Evolutionary conservation across 2,329 filamentous ascomycete species (phyloP), one percentile per base, ranked within the genome.

Genomic region (Sphaceloma murrayae): DNA sequence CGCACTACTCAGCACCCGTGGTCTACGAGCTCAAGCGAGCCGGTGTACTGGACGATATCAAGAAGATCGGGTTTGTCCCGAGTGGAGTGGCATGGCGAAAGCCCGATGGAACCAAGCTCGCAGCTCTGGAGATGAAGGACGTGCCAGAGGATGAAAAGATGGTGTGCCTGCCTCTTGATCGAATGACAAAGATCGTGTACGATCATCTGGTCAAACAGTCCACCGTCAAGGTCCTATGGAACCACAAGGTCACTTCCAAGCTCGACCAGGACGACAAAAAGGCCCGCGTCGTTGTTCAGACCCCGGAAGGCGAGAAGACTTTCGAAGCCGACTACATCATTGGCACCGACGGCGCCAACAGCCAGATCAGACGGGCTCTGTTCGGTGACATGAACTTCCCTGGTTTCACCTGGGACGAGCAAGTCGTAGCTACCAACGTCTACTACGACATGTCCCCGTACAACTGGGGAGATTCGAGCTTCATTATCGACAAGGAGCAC

Each of bases 1-100:
- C 76, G 2, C 59, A 62, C 3, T 63, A 66, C 48, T 57, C 62
- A 46, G 57, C 60, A 3, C 55, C 58, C 1, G 56, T 63, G 1
- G 58, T 61, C 29, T 56, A 60, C 2, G 58, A 65, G 17, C 54
- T 66, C 34, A 53, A 56, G 1, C 53, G 56, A n/a, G 57, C 60
- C 4, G 62, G 57, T 1, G 49, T 66, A 1, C 49, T 62, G 16
- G 53, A 59, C 0, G 59, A 61, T 10, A 51, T 65, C 21, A 22
- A 40, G 10, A 31, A 33, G 9, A 19, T 44, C 54, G 5, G 50
- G 39, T 38, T 48, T 39, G 45, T 46, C 33, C 49, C 48, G 1
- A 48, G 46, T 24, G 51, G 50, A 5, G 46, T 52, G 5, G 47
- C 51, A 5, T 54, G 52, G 52, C 43, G 52, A 30, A 38, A 50